A percentile compares a stretch with the other conserved stretches of the same genome.
Evolutionary conservation across 768 basidiomycete species (phyloP).

Genomic region (Cystobasidiopsis lactophilus): DNA sequence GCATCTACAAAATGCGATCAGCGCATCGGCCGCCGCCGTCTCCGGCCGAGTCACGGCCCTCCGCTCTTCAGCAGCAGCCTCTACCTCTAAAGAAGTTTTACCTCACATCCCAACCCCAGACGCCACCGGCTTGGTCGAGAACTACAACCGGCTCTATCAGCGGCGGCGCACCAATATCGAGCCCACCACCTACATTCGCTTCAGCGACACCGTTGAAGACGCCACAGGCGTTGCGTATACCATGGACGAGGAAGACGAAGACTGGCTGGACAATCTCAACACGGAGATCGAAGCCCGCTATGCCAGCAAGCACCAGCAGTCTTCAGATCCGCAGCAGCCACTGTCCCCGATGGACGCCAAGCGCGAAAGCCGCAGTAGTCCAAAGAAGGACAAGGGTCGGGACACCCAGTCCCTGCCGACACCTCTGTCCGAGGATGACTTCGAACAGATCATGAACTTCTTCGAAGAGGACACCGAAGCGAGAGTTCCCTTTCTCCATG

Average conservation of each 20-base stretch:
- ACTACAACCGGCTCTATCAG: constrained; percentile 52
- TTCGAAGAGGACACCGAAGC: constrained; percentile 81
- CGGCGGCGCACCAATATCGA: constrained; percentile 48
- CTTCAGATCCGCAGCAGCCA: neutral
- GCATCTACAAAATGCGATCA: constrained; percentile 29
- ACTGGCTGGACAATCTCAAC: constrained; percentile 85
- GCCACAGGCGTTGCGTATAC: constrained; percentile 59
- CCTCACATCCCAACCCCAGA: constrained; percentile 86
- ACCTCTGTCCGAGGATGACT: constrained; percentile 65
- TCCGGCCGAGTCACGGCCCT: neutral
- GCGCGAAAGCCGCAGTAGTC: constrained; percentile 26
- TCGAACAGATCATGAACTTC: constrained; percentile 84
- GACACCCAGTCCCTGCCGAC: constrained; percentile 24
- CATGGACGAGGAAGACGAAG: constrained; percentile 88
- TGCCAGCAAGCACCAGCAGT: neutral
- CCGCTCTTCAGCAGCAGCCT: constrained; percentile 5
- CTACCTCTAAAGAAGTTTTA: constrained; percentile 27
- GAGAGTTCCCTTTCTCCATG: constrained; percentile 68
- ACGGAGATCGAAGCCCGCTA: constrained; percentile 37
- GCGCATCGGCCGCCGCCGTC: constrained; percentile 25
- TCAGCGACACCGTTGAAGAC: constrained; percentile 71
- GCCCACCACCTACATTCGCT: constrained; percentile 51
- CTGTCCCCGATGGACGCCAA: too few relatives aligned
- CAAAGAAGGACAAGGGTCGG: constrained; percentile 40
- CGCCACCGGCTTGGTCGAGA: constrained; percentile 52